Evolutionary conservation across 768 basidiomycete genomes (phyloP), one percentile per base, ranked within the genome.

Genomic region (Boletellus ananas): DNA sequence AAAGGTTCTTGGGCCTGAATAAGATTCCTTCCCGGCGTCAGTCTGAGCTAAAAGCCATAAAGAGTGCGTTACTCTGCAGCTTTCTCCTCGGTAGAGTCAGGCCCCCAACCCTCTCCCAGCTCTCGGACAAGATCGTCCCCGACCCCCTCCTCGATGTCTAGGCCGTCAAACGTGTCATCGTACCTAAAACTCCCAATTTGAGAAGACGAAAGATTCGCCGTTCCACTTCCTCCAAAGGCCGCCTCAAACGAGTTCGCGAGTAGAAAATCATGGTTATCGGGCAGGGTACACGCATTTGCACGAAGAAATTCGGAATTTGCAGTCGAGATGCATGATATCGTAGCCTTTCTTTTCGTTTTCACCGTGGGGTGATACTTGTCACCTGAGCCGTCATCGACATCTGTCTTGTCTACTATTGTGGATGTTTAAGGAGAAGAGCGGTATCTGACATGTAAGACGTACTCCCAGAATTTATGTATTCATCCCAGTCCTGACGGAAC

Each of bases 121-220:
- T 91, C 88, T 53, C 74, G 76, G 8, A 84, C 86, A 23, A 91
- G 70, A 57, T 90, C 89, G 40, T 88, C 87, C 4, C 83, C 86
- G 16, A 90, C 66, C 18, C 77, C 82, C 7, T 73, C 78, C n/a
- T 69, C 77, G 16, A 84, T 60, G 52, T 80, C 85, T 20, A 83
- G 58, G 18, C 73, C 82, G 47, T 81, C 85, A 17, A 77, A 74
- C 36, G 79, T 75, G 52, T 83, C 82, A 29, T 78, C 74, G 33
- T 80, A 75, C 17, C 62, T 72, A 35, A 83, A 78, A 13, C 67
- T 72, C 16, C 64, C 79, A 6, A 63, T 62, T 49, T 83, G 81
- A 8, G 85, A 86, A 6, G 85, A 84, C 13, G 83, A 81, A 6
- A 66, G 57, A 7, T 69, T 50, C 27, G 62, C 70, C 12, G 55